Evolutionary conservation across 2,329 filamentous ascomycete species (phyloP), one percentile per base, ranked within the genome.

Genomic region (Alternaria incomplexa): DNA sequence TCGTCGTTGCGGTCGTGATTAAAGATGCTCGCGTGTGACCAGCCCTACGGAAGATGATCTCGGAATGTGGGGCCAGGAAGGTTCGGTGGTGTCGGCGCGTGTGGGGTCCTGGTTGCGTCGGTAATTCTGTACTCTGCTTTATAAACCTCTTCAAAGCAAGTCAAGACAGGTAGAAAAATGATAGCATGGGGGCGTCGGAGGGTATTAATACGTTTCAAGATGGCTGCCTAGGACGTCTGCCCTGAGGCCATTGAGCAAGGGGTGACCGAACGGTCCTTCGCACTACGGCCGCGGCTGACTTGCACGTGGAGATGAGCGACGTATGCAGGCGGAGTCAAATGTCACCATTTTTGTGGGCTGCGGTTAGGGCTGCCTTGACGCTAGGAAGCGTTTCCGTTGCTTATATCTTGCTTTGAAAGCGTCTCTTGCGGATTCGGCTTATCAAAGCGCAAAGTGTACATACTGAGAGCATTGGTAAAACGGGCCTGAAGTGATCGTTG

Each of bases 81-180:
- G n/a, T 40, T 40, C 36, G 36, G 36, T 40, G 4, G n/a, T 40
- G 36, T 40, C 36, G n/a, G 36, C 36, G 58, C 25, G 48, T 62
- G 59, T 63, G 58, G 59, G 56, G 58, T 40, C 36, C 11, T n/a
- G 32, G 32, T n/a, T 36, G 32, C 3, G 32, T 36, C 32, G 32
- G 32, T 36, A 36, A 36, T n/a, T n/a, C 32, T 36, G 15, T n/a
- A 8, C 36, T 40, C 32, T 40, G 30, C 13, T 15, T 1, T 36
- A 36, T 36, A 36, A 15, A 36, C 30, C 13, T 8, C 30, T 36
- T 36, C 7, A 15, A 36, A 36, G 13, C 30, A 30, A 36, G 30
- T 36, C 30, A 36, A 36, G 15, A n/a, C 5, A 15, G 32, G 25
- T 54, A 10, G 2, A 44, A n/a, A 0, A 10, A 20, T 13, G 7